phyloP scores from a whole-genome alignment of 179 eudicot genomes.

The Beta lomatogona region DNA sequence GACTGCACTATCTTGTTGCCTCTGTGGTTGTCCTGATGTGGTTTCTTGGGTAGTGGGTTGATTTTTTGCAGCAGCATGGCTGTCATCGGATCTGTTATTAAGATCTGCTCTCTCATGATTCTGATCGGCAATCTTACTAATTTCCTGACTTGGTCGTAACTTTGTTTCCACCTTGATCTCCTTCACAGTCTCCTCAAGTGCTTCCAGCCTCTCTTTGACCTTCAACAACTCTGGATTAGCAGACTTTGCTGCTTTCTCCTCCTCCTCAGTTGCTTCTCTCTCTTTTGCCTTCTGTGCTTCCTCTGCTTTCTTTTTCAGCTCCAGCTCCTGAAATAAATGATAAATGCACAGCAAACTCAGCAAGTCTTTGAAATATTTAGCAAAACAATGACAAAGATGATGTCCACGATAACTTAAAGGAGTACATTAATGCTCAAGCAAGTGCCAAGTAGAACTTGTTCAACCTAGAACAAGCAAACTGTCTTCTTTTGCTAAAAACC shows the following conservation, averaged over 20 bases:
- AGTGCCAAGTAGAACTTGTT: background rate
- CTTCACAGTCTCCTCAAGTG: conserved; percentile 65
- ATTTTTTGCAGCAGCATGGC: conserved; percentile 16
- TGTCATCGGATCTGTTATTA: conserved; percentile 24
- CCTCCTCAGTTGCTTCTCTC: conserved; percentile 37
- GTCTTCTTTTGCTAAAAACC: background rate
- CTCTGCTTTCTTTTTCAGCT: conserved; percentile 70
- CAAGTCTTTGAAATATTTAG: background rate
- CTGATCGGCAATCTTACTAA: conserved; percentile 29
- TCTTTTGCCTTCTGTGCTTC: conserved; percentile 60
- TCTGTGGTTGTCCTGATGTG: conserved; percentile 24
- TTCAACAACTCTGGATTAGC: conserved; percentile 54
- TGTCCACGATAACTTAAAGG: background rate
- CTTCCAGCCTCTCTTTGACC: conserved; percentile 69
- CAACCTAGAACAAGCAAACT: conserved; percentile 4
- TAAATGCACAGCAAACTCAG: background rate
- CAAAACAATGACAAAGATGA: background rate
- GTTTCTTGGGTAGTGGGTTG: conserved; percentile 23
- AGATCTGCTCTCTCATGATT: conserved; percentile 19
- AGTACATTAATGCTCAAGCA: background rate
- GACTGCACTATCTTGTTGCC: conserved; percentile 1
- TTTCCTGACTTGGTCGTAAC: conserved; percentile 35
- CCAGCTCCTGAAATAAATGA: conserved; percentile 53
- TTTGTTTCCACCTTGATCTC: conserved; percentile 63
- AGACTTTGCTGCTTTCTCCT: conserved; percentile 44